Percentiles rank a stretch among this genome's conserved stretches.
These are phyloP conservation scores for Talaromyces sp. DNA, from an alignment of 2,329 filamentous ascomycete genomes.

Conservation along the genomic window DNA sequence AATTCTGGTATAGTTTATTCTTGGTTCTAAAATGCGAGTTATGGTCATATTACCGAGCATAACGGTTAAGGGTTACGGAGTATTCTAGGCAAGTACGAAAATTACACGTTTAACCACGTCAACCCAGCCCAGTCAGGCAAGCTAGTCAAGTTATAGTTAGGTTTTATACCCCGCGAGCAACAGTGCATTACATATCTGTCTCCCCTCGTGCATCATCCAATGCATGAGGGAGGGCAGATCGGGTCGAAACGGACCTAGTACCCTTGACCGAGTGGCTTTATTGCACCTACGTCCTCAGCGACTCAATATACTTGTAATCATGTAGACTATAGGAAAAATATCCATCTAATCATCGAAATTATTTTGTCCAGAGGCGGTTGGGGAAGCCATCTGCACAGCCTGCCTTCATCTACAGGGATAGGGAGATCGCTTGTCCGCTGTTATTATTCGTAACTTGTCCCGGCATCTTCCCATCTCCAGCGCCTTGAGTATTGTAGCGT, in stretches of 20 bases:
- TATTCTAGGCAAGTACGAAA: not conserved
- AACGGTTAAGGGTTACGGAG: not conserved
- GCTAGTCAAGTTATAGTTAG: not conserved
- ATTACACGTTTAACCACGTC: not conserved
- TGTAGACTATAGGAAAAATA: not conserved
- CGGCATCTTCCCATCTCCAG: not conserved
- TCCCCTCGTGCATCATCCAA: not conserved
- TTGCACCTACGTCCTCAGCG: not conserved
- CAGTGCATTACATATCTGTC: not conserved
- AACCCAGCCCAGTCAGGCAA: not conserved
- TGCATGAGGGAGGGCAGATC: conserved; percentile 5
- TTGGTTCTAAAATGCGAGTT: not conserved
- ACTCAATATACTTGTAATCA: not conserved
- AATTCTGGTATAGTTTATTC: not conserved
- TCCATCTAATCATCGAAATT: not conserved
- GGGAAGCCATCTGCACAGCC: not conserved
- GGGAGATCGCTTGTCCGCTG: not conserved
- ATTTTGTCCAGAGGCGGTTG: not conserved
- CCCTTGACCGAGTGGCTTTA: not conserved
- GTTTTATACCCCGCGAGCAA: not conserved
- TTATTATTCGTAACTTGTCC: not conserved
- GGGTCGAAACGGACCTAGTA: conserved; percentile 7
- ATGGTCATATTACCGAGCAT: not conserved
- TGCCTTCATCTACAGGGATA: not conserved
- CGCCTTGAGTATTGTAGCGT: not conserved